phyloP scores from a whole-genome alignment of 345 rosid genomes.

The Linum usitatissimum region DNA sequence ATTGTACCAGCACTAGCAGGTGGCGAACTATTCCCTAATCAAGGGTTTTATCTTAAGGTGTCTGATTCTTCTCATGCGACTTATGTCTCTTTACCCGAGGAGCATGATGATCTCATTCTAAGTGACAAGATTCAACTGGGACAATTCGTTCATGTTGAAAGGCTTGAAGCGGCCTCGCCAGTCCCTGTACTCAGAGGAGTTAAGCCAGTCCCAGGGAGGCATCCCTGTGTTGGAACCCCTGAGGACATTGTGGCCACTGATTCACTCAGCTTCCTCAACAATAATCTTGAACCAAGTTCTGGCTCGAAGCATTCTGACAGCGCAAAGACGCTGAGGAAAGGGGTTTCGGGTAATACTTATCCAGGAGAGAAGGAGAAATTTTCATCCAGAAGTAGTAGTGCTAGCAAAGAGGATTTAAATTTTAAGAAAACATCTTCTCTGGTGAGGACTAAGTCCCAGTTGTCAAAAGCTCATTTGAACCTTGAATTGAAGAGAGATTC shows the following conservation, averaged over 20 bases:
- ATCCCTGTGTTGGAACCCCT: conserved; percentile 89
- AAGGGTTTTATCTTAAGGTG: conserved; percentile 90
- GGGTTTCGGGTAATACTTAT: conserved; percentile 15
- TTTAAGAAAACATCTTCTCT: conserved; percentile 27
- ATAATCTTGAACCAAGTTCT: conserved; percentile 24
- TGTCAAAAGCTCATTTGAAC: conserved; percentile 27
- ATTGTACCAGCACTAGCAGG: conserved; percentile 97
- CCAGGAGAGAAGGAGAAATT: conserved; percentile 42
- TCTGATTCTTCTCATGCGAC: conserved; percentile 99
- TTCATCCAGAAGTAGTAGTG: conserved; percentile 30
- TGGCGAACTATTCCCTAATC: conserved; percentile 79
- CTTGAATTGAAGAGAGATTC: conserved; percentile 55
- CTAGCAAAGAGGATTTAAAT: conserved; percentile 37
- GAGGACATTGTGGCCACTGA: conserved; percentile 89
- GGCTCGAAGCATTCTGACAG: conserved; percentile 40
- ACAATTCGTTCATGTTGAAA: conserved; percentile 90
- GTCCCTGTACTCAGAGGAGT: conserved; percentile 89
- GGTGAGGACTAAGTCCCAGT: conserved; percentile 49
- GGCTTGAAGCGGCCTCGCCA: conserved; percentile 82
- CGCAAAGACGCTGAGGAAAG: conserved; percentile 32
- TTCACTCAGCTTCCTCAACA: conserved; percentile 57
- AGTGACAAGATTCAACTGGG: conserved; percentile 93
- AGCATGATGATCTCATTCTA: conserved; percentile 86
- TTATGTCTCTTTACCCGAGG: conserved; percentile 86
- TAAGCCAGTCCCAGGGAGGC: conserved; percentile 94